These are phyloP conservation scores for Naganishia albida DNA, from an alignment of 1,284 basidiomycete species.

Conservation along the genomic window DNA sequence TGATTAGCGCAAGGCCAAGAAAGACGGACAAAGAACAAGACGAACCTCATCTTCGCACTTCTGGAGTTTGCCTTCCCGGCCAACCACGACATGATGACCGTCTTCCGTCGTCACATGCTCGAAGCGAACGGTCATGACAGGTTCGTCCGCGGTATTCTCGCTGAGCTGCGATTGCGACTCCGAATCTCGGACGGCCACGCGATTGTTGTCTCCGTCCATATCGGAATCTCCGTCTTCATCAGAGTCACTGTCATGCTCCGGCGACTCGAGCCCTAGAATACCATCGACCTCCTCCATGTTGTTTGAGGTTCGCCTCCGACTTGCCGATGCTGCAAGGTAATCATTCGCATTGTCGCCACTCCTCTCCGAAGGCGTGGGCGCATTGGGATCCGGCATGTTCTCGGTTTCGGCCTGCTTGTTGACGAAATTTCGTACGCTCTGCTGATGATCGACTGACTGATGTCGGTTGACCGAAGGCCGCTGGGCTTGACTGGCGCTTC, in stretches of 20 bases:
- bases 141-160: conserved; percentile 39
- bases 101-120: conserved; percentile 68
- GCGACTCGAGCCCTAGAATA: conserved; percentile 1
- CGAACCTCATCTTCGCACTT: conserved; percentile 78
- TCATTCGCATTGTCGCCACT: background rate
- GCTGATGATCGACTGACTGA: conserved; percentile 29
- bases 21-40: background rate
- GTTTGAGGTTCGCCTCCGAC: conserved; percentile 3
- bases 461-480: conserved; percentile 19
- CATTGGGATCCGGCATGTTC: conserved; percentile 36
- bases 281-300: background rate
- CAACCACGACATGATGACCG: conserved; percentile 72
- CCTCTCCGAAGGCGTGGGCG: conserved; percentile 8
- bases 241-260: conserved; percentile 3
- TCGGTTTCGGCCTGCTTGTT: conserved; percentile 43
- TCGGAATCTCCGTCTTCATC: background rate
- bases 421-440: conserved; percentile 44
- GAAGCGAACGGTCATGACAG: conserved; percentile 65
- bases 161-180: conserved; percentile 26
- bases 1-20: background rate
- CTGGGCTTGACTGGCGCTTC: background rate
- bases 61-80: conserved; percentile 68
- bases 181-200: background rate
- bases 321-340: background rate
- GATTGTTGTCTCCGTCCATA: background rate